Base-by-base conservation (phyloP, 176 grass and related monocot species). In the Saccharum officinarum region DNA sequence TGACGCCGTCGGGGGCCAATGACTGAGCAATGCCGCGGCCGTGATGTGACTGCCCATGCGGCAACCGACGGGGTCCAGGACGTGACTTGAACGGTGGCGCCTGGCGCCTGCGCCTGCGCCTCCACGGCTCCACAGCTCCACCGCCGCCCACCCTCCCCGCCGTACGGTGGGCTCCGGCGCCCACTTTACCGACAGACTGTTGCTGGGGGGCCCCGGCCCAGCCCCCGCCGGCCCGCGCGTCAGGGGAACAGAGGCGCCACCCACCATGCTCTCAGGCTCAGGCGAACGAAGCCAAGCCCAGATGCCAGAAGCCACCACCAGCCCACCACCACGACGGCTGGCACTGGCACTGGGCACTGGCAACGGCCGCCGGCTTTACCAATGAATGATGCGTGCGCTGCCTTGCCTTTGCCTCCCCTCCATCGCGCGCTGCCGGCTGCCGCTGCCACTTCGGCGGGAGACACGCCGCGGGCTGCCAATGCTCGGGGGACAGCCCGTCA, bases 391-490 rank as follows among this genome's bases (percentile, higher is more conserved):
- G 69, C 69, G 40, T 7, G 69, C 38, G 39, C 49, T 13, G 44
- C 41, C 17, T 52, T 18, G 52, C 52, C 17, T 22, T 36, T 3
- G 78, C 41, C 78, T 47, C 79, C 44, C 6, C 37, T 22, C 50
- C 50, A 55, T 55, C 2, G 54, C 54, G 54, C 54, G 36, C 69
- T 11, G 69, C 59, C 59, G 22, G 59, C 34, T 85, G 37, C 37
- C 13, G 45, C 45, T 15, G 73, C 68, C 76, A 64, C 84, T 73
- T 73, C 5, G 72, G 7, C 73, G 87, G 87, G 76, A 84, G 59
- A 84, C 87, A 89, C 61, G 46, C 80, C 38, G 31, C 33, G 55
- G 74, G 33, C 39, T 79, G 80, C 81, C 87, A 80, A 73, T 3
- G 64, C 65, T 30, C 5, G 28, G 86, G 73, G 73, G 64, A 77